A percentile compares a stretch with the other conserved stretches of the same genome.
Evolutionary conservation across 306 rosid species (phyloP).

Genomic region (Carpinus viminea): DNA sequence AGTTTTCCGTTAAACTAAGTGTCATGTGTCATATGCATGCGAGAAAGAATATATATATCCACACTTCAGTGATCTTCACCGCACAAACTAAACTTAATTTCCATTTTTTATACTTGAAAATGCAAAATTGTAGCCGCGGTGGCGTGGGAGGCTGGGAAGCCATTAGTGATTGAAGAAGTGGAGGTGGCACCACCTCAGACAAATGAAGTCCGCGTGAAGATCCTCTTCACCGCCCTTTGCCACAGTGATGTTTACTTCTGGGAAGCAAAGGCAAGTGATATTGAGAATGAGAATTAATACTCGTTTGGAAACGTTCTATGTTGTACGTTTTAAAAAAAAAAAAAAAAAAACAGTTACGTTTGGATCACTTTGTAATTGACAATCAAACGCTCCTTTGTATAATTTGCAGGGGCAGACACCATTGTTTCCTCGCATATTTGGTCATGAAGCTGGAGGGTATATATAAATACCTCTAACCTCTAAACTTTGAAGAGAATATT

Average conservation of each 20-base stretch:
- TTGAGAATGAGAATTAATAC: neutral
- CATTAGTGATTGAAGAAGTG: slow-evolving; percentile 38
- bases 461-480: neutral
- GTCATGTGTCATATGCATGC: too few species aligned
- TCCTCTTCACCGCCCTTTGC: slow-evolving; percentile 35
- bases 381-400: slow-evolving; percentile 5
- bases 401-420: slow-evolving; percentile 89
- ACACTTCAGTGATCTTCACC: too few species aligned
- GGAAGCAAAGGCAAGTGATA: slow-evolving; percentile 36
- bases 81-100: too few species aligned
- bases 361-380: neutral
- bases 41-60: too few species aligned
- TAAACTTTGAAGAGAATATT: neutral
- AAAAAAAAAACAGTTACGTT: too few species aligned
- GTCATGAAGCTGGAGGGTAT: slow-evolving; percentile 98
- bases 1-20: too few species aligned
- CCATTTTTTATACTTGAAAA: too few species aligned
- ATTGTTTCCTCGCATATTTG: slow-evolving; percentile 86
- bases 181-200: slow-evolving; percentile 42
- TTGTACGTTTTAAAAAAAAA: too few species aligned
- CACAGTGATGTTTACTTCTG: slow-evolving; percentile 40
- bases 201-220: slow-evolving; percentile 37
- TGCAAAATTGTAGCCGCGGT: slow-evolving; percentile 27
- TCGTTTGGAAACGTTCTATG: too few species aligned
- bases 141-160: slow-evolving; percentile 46